A percentile compares a stretch with the other conserved stretches of the same genome.
Evolutionary conservation across 345 rosid genomes (phyloP).

Genomic region (Adansonia digitata): DNA sequence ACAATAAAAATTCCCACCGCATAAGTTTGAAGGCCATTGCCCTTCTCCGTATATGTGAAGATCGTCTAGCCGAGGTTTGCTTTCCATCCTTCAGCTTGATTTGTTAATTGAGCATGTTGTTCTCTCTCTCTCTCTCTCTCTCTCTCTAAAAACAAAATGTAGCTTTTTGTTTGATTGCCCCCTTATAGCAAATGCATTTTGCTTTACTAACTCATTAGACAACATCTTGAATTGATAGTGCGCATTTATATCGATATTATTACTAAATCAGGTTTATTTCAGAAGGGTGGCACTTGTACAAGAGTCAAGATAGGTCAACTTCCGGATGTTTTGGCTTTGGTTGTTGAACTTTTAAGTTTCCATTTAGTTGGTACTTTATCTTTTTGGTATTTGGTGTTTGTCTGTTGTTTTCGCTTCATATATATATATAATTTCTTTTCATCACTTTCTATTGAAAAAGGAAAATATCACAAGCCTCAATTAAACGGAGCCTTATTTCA

Average conservation of each 20-base stretch:
- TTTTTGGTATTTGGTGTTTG: too few species aligned
- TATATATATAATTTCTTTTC: too few species aligned
- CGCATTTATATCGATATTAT: background rate
- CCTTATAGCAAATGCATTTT: background rate
- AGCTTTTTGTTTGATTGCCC: background rate
- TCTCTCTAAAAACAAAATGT: background rate
- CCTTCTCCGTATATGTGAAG: conserved; percentile 95
- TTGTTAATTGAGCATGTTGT: background rate
- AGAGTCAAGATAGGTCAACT: background rate
- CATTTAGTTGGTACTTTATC: too few species aligned
- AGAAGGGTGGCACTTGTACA: background rate
- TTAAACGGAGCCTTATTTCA: too few species aligned
- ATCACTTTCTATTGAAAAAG: too few species aligned
- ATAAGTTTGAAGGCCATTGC: conserved; percentile 99
- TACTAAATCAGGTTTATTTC: background rate
- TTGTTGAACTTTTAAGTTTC: background rate
- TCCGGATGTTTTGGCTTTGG: background rate
- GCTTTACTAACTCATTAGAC: background rate
- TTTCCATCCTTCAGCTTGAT: conserved; percentile 1
- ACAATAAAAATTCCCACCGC: conserved; percentile 79
- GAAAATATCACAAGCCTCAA: too few species aligned
- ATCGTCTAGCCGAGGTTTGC: conserved; percentile 96
- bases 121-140: background rate
- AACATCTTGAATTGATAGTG: background rate
- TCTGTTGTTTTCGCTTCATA: too few species aligned